phyloP scores from a whole-genome alignment of 768 basidiomycete species.

The Mycena capillaripes region DNA sequence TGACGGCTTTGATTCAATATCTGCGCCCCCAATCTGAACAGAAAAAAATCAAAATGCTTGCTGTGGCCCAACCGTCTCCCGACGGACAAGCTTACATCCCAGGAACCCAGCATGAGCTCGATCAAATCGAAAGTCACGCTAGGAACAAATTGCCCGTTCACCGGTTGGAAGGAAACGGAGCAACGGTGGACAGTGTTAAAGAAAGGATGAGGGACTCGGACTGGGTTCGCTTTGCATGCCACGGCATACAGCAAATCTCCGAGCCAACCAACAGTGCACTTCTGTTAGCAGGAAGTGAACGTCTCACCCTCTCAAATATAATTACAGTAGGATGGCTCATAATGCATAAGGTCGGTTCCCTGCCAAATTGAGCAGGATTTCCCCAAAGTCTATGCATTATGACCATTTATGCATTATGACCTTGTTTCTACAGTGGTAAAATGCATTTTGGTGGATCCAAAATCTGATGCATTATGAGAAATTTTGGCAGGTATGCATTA shows the following conservation, averaged over 20 bases:
- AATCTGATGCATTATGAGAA: too few species aligned
- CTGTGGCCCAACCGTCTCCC: neutral
- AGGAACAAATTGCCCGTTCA: neutral
- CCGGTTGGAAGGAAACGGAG: neutral
- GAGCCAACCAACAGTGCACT: constrained; percentile 1
- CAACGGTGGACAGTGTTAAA: neutral
- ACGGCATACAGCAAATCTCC: neutral
- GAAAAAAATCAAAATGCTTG: neutral
- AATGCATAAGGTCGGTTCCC: too few species aligned
- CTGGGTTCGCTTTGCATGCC: too few species aligned
- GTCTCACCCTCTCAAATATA: neutral
- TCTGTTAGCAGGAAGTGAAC: neutral
- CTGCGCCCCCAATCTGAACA: neutral
- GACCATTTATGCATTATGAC: too few species aligned
- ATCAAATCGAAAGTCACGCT: neutral
- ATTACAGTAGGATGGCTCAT: too few species aligned
- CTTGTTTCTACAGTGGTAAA: too few species aligned
- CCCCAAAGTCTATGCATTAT: too few species aligned
- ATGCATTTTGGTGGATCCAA: too few species aligned
- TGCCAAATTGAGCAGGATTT: too few species aligned
- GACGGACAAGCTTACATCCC: neutral
- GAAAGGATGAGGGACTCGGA: neutral
- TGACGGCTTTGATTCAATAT: neutral
- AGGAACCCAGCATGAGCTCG: neutral
- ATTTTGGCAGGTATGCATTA: too few species aligned